These are phyloP conservation scores for Agastache rugosa DNA, from an alignment of 257 asterid genomes.

Conservation along the genomic window DNA sequence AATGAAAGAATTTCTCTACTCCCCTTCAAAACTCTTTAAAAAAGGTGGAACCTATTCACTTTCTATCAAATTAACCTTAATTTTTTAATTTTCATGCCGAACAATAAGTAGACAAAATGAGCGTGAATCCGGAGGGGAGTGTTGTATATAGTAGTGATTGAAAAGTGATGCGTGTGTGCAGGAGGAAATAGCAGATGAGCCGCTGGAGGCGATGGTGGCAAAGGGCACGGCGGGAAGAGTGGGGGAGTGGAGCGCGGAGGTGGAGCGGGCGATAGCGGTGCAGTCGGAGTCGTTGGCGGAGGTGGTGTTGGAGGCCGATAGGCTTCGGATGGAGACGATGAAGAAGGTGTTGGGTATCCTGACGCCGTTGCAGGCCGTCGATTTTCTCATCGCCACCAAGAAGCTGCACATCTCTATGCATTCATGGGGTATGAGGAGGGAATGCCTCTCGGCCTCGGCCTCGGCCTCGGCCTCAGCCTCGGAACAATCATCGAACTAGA, in stretches of 20 bases:
- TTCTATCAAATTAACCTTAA: too few relatives aligned
- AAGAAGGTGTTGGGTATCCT: slow-evolving; percentile 48
- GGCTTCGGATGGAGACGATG: slow-evolving; percentile 40
- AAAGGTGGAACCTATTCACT: too few relatives aligned
- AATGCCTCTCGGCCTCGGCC: neutral
- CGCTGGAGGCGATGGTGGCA: slow-evolving; percentile 38
- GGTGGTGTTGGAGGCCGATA: slow-evolving; percentile 42
- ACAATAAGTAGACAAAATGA: too few relatives aligned
- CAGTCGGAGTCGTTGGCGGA: slow-evolving; percentile 34
- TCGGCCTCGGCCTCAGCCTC: too few relatives aligned
- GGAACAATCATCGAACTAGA: neutral
- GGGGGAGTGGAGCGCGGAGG: slow-evolving; percentile 36
- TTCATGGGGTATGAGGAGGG: slow-evolving; percentile 45
- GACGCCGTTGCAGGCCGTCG: slow-evolving; percentile 42
- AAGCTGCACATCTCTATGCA: slow-evolving; percentile 55
- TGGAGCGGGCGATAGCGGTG: slow-evolving; percentile 37
- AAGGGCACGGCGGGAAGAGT: slow-evolving; percentile 20
- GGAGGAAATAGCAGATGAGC: slow-evolving; percentile 51
- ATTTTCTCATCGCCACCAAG: slow-evolving; percentile 48
- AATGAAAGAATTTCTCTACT: too few relatives aligned
- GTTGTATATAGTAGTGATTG: too few relatives aligned
- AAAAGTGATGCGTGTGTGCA: neutral
- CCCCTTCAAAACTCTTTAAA: too few relatives aligned
- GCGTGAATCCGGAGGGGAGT: too few relatives aligned
- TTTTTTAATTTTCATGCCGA: too few relatives aligned